Evolutionary conservation across 495 filamentous ascomycete species (phyloP).

Genomic region (Hyphodiscus hymeniophilus): DNA sequence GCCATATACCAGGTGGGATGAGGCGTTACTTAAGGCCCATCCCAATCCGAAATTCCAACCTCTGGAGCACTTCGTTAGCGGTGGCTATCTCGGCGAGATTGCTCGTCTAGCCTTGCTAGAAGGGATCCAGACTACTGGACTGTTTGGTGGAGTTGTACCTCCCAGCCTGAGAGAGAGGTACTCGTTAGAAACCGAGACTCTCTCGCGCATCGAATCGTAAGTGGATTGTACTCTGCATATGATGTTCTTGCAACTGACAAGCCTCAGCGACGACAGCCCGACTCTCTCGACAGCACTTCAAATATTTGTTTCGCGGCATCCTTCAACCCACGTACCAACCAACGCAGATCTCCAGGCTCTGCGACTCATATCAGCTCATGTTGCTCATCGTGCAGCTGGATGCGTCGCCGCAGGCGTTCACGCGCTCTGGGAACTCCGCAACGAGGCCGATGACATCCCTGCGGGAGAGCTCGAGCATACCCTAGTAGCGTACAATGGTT

Average conservation of each 20-base stretch:
- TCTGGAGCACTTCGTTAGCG: slow-evolving; percentile 74
- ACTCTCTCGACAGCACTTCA: slow-evolving; percentile 9
- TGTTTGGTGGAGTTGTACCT: slow-evolving; percentile 51
- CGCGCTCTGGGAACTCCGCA: slow-evolving; percentile 51
- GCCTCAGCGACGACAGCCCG: slow-evolving; percentile 1
- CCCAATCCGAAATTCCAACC: slow-evolving; percentile 76
- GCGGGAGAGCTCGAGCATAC: slow-evolving; percentile 13
- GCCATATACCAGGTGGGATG: slow-evolving; percentile 68
- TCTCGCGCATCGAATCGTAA: slow-evolving; percentile 53
- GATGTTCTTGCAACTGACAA: background rate
- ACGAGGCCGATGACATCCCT: slow-evolving; percentile 32
- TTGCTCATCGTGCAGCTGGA: slow-evolving; percentile 53
- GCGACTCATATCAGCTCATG: slow-evolving; percentile 42
- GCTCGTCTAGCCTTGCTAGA: slow-evolving; percentile 62
- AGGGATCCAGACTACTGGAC: slow-evolving; percentile 41
- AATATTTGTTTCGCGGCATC: slow-evolving; percentile 30
- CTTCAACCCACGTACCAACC: slow-evolving; percentile 32
- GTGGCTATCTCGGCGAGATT: slow-evolving; percentile 79
- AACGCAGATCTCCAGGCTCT: slow-evolving; percentile 43
- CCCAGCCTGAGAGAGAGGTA: slow-evolving; percentile 43
- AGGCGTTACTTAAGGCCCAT: slow-evolving; percentile 50
- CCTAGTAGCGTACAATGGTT: slow-evolving; percentile 55
- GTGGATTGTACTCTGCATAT: slow-evolving; percentile 16
- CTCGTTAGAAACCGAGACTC: slow-evolving; percentile 49
- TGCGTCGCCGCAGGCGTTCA: slow-evolving; percentile 54